These are phyloP conservation scores for Microcera coccophila DNA, from an alignment of 2,329 filamentous ascomycete species.

Conservation along the genomic window DNA sequence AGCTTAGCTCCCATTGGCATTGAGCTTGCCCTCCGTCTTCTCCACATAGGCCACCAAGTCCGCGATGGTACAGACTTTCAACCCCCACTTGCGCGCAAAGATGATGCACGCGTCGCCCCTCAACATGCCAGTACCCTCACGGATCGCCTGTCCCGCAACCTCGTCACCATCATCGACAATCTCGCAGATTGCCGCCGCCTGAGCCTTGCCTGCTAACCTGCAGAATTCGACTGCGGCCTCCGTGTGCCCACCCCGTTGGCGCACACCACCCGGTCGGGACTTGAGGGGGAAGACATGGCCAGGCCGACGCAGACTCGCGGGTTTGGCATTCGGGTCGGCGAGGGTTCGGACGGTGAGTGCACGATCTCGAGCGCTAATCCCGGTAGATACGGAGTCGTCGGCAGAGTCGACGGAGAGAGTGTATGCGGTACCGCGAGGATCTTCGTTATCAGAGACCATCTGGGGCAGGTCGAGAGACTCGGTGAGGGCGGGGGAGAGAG, in stretches of 20 bases:
- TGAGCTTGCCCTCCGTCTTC: slow-evolving; percentile 63
- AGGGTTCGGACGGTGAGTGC: slow-evolving; percentile 75
- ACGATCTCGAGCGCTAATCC: slow-evolving; percentile 86
- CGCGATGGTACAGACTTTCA: slow-evolving; percentile 94
- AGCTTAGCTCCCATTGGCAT: slow-evolving; percentile 34
- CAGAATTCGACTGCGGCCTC: slow-evolving; percentile 93
- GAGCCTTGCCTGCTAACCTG: slow-evolving; percentile 70
- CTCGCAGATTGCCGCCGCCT: slow-evolving; percentile 84
- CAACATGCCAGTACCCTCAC: slow-evolving; percentile 79
- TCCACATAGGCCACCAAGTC: slow-evolving; percentile 79
- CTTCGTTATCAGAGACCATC: slow-evolving; percentile 74
- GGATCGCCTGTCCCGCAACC: slow-evolving; percentile 63
- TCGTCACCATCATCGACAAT: slow-evolving; percentile 81
- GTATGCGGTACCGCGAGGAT: slow-evolving; percentile 89
- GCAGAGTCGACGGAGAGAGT: slow-evolving; percentile 82
- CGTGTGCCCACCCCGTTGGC: slow-evolving; percentile 79
- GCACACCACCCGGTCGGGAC: slow-evolving; percentile 74
- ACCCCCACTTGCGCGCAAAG: slow-evolving; percentile 83
- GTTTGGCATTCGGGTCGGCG: slow-evolving; percentile 58
- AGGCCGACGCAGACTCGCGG: slow-evolving; percentile 68
- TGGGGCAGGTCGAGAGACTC: slow-evolving; percentile 72
- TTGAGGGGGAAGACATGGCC: slow-evolving; percentile 88
- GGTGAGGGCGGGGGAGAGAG: slow-evolving; percentile 67
- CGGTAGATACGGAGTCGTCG: slow-evolving; percentile 71
- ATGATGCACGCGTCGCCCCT: slow-evolving; percentile 79